These are phyloP conservation scores for Claviceps sp. DNA, from an alignment of 2,329 filamentous ascomycete genomes.

Conservation along the genomic window DNA sequence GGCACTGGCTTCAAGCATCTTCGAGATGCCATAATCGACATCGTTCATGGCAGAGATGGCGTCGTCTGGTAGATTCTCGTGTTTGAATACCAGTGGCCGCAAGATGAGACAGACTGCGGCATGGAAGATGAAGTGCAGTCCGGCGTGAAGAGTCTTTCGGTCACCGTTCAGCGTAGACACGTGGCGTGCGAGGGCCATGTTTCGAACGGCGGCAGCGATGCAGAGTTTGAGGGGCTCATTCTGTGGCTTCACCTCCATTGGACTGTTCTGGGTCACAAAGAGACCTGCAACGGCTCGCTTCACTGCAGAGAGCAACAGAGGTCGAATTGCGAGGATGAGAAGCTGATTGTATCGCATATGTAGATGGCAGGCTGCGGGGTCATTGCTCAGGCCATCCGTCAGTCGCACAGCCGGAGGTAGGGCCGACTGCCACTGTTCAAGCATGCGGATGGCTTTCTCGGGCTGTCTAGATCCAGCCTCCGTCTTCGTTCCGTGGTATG, in stretches of 20 bases:
- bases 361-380: conserved; percentile 29
- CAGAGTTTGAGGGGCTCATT: conserved; percentile 23
- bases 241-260: conserved; percentile 11
- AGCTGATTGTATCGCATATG: conserved; percentile 39
- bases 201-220: conserved; percentile 30
- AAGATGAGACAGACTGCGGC: conserved; percentile 34
- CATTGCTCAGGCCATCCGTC: conserved; percentile 20
- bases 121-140: conserved; percentile 37
- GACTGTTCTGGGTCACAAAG: conserved; percentile 16
- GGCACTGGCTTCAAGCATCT: conserved; percentile 27
- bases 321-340: conserved; percentile 33
- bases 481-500: conserved; percentile 22
- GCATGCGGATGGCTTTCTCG: conserved; percentile 25
- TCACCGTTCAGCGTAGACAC: conserved; percentile 22
- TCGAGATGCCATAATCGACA: conserved; percentile 26
- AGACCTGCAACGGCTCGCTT: conserved; percentile 32
- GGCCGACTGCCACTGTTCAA: conserved; percentile 26
- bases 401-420: conserved; percentile 26
- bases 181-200: conserved; percentile 30
- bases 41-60: conserved; percentile 14
- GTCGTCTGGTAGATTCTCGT: conserved; percentile 11
- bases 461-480: conserved; percentile 18
- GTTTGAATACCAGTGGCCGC: conserved; percentile 26
- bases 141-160: conserved; percentile 28
- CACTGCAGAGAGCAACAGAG: conserved; percentile 32